Base-by-base conservation (phyloP, 2,329 filamentous ascomycete species). In the Amauroascus verrucosus region DNA sequence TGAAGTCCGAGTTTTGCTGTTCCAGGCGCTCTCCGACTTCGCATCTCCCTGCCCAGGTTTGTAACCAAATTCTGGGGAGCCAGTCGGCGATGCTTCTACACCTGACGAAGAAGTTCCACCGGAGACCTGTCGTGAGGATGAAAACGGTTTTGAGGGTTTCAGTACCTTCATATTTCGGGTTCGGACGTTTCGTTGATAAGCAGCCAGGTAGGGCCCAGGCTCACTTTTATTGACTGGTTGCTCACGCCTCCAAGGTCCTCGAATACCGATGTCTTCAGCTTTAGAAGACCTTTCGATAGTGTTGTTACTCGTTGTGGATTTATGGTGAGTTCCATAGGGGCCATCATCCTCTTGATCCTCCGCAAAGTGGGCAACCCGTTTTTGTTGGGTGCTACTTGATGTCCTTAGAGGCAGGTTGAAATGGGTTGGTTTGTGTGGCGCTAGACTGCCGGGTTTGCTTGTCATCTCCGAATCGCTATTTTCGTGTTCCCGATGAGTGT, bases 121-220 rank as follows among this genome's bases (percentile, higher is more conserved):
- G 20, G 58, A 56, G 6, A 47, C 50, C 20, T 54, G 54, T 9
- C 55, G 55, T 9, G 56, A 56, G 5, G 48, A 68, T 11, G 75
- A 75, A 7, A 71, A 59, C 1, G 71, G 76, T 66, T 88, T 93
- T 53, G 77, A 78, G 1, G 91, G 83, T 63, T 89, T 88, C 50
- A 97, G 75, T 1, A 96, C 85, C 73, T 95, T 97, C 85, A 97
- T 97, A 48, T 82, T 83, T 48, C 77, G 71, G 16, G 73, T 70
- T 46, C 82, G 75, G 64, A 81, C 70, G 59, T 83, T 75, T 61
- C 83, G 84, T 64, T 88, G 84, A 64, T 88, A 88, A 22, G 51
- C 82, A 22, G 70, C 67, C 61, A 81, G 83, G 13, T 72, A 63
- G 3, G 61, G 54, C 47, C 53, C 64, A 5, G 61, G 45, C 14